Evolutionary conservation across 2,329 filamentous ascomycete species (phyloP).

Genomic region (Scleromitrula shiraiana): DNA sequence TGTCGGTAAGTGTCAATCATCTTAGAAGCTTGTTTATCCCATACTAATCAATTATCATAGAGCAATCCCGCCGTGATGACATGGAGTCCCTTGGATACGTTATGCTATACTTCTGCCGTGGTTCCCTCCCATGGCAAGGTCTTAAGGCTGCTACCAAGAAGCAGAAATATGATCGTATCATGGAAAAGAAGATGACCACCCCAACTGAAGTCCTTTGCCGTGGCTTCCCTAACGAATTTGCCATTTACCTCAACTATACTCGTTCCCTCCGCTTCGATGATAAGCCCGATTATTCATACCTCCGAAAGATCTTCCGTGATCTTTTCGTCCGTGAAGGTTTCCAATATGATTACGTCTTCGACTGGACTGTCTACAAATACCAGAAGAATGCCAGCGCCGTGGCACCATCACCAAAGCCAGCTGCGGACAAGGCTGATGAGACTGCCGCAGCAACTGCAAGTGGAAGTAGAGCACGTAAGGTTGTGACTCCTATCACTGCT

Average conservation of each 20-base stretch:
- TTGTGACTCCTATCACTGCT: constrained; percentile 39
- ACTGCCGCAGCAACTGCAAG: constrained; percentile 58
- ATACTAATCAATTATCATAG: constrained; percentile 36
- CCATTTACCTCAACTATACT: constrained; percentile 99
- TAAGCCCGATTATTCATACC: constrained; percentile 99
- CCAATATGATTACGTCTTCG: constrained; percentile 99
- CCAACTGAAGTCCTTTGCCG: constrained; percentile 97
- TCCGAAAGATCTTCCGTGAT: constrained; percentile 99
- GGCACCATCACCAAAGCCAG: constrained; percentile 60
- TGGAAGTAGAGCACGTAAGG: constrained; percentile 69
- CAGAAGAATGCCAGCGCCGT: constrained; percentile 78
- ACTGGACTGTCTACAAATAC: constrained; percentile 99
- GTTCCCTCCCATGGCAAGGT: constrained; percentile 97
- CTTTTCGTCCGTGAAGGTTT: constrained; percentile 98
- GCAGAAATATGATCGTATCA: constrained; percentile 99
- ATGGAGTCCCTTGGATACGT: constrained; percentile 99
- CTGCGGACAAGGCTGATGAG: constrained; percentile 73
- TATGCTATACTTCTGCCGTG: constrained; percentile 99
- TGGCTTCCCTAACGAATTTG: constrained; percentile 98
- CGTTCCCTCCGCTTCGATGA: constrained; percentile 97
- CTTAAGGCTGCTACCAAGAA: constrained; percentile 98
- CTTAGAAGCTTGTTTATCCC: neutral
- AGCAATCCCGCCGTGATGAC: constrained; percentile 97
- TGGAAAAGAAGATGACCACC: constrained; percentile 99
- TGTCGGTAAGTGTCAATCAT: constrained; percentile 54